Percentiles rank a stretch among this genome's conserved stretches.
phyloP scores from a whole-genome alignment of 306 rosid genomes.

The Sicyos edulis region DNA sequence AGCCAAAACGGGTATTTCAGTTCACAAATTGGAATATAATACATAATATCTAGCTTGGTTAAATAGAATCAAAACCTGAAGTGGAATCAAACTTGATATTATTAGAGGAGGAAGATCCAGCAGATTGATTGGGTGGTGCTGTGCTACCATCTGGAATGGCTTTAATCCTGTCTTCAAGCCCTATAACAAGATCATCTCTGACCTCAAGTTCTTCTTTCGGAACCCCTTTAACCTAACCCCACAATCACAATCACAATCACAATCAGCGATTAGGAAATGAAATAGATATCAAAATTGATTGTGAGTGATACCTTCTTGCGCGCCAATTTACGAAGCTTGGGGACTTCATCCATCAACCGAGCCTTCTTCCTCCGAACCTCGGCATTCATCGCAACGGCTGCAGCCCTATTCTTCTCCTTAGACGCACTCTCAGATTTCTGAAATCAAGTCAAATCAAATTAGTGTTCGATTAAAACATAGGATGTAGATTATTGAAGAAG shows the following conservation, averaged over 20 bases:
- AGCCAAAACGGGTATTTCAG: no score
- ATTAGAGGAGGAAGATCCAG: constrained; percentile 40
- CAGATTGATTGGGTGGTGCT: constrained; percentile 34
- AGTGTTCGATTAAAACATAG: background rate
- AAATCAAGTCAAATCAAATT: background rate
- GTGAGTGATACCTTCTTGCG: constrained; percentile 82
- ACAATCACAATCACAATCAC: background rate
- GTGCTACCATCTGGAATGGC: constrained; percentile 69
- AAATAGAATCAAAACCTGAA: constrained; percentile 32
- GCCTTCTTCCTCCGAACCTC: constrained; percentile 40
- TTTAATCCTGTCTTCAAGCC: constrained; percentile 68
- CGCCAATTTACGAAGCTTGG: constrained; percentile 56
- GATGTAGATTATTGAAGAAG: background rate
- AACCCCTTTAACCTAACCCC: constrained; percentile 71
- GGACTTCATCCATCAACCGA: constrained; percentile 74
- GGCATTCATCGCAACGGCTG: constrained; percentile 33
- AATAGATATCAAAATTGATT: no score
- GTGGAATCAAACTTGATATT: constrained; percentile 56
- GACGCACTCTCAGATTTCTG: constrained; percentile 36
- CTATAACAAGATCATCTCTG: constrained; percentile 54
- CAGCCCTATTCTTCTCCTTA: constrained; percentile 36
- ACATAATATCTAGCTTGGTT: no score
- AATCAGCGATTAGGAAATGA: background rate
- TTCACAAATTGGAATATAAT: no score
- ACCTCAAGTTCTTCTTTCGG: constrained; percentile 53